Conservation (phyloP, 805 yeast genomes). For the Ogataea thermomethanolica region DNA sequence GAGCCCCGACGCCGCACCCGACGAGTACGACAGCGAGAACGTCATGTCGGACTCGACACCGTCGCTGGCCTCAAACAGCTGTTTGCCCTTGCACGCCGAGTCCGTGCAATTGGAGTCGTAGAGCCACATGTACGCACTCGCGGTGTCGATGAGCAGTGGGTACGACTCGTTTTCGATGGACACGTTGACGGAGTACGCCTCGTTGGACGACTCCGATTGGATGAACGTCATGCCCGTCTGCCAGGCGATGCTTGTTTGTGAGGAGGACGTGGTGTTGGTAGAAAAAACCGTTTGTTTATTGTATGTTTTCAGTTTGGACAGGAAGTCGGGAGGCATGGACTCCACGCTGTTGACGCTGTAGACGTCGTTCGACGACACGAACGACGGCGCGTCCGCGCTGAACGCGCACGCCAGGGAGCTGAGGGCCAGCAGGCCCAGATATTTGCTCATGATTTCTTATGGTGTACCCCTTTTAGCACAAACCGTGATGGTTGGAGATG, state of each 20-base stretch:
- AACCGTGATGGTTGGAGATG: no score
- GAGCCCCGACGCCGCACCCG: constrained; percentile 51
- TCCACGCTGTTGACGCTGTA: constrained; percentile 12
- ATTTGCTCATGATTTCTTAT: background rate
- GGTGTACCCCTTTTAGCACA: no score
- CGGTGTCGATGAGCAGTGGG: constrained; percentile 60
- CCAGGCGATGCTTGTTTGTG: constrained; percentile 7
- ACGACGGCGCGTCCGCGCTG: constrained; percentile 5
- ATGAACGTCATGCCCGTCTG: constrained; percentile 26
- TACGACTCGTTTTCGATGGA: constrained; percentile 40
- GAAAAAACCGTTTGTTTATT: constrained; percentile 11
- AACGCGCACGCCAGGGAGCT: constrained; percentile 5
- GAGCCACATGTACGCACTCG: constrained; percentile 63
- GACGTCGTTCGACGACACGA: constrained; percentile 20
- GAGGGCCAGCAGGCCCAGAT: background rate
- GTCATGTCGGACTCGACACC: constrained; percentile 18
- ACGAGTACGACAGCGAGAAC: constrained; percentile 50
- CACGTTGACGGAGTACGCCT: constrained; percentile 39
- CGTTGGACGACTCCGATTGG: constrained; percentile 24
- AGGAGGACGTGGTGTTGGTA: background rate
- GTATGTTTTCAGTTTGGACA: background rate
- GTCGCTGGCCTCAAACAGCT: constrained; percentile 28
- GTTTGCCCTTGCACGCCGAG: constrained; percentile 37
- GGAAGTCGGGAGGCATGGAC: constrained; percentile 6
- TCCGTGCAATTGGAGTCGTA: constrained; percentile 50